Base-by-base conservation (phyloP, 805 yeast genomes). In the Saccharomycopsis fodiens region DNA sequence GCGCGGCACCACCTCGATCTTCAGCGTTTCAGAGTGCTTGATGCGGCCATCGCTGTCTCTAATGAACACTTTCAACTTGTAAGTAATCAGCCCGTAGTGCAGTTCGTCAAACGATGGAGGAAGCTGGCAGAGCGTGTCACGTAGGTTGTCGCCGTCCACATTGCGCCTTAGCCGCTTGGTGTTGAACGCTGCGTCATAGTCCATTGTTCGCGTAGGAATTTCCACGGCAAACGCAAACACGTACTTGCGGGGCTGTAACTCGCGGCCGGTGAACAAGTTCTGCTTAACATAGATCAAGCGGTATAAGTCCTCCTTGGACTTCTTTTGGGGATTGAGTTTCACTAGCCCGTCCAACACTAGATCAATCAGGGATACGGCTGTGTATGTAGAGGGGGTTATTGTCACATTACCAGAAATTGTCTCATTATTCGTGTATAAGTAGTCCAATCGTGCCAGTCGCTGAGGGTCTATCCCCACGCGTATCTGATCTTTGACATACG, bases 81-180 rank as follows among this genome's bases (percentile, higher is more conserved):
- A 40, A 22, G 20, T 21, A 13, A 40, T 22, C n/a, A 36, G 30
- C 13, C 25, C 43, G 31, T 25, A 30, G n/a, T 5, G 12, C 19
- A 36, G 30, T 6, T 40, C 43, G 25, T 19, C 25, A 12, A 40
- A 40, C 8, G 43, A 13, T 12, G 43, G 43, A 13, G 43, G 43
- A 23, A 40, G 35, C 21, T 40, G 43, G 16, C 35, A 40, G 10
- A 40, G 15, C 31, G 30, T 17, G 31, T 40, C 43, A 4, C 31
- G 15, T n/a, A 40, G 22, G 31, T 30, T 10, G 19, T 29, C 25
- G 3, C 43, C 43, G 10, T 40, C 43, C n/a, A 40, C 30, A 21
- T 31, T 40, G 30, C 30, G 7, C 19, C 19, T 22, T 4, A 36
- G 39, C n/a, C n/a, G 19, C 20, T 22, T 36, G 7, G 25, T 17